Evolutionary conservation across 495 filamentous ascomycete genomes (phyloP), one percentile per base, ranked within the genome.

Genomic region (Penicillium goetzii): DNA sequence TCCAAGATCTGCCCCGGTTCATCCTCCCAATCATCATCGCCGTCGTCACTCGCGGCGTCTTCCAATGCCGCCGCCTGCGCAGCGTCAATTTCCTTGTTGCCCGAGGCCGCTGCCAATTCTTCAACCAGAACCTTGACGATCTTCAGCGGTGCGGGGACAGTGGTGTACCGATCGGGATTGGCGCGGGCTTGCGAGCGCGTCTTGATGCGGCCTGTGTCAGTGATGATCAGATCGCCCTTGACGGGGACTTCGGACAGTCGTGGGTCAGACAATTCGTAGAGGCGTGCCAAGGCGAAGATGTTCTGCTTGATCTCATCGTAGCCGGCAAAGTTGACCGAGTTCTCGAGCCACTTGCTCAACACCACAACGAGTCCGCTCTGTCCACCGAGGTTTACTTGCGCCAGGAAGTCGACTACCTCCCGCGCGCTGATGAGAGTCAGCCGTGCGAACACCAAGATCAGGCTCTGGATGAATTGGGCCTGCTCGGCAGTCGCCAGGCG

Each of bases 281-380:
- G 78, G 67, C 92, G 94, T 7, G 92, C 92, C 17, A 99, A 82
- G 12, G 95, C 95, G 63, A 97, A 92, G 64, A 97, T 90, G 66
- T 98, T 99, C 72, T 97, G 92, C 67, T 93, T 83, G 68, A 97
- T 98, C 73, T 97, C 93, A 68, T 97, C 93, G 68, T 97, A 99
- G 21, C 95, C 95, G 9, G 92, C 91, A 75, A 99, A 98, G 73
- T 89, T 96, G 76, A 95, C 85, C 3, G 93, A 97, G 75, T 97
- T 95, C 75, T 97, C 94, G 0, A 98, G 83, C 95, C 95, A 99
- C 75, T 97, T 97, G 76, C 86, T 82, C 63, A 99, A 76, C 15
- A 99, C 95, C 2, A 97, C 88, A 56, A 92, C 85, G 9, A 99
- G 80, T 14, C 95, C 95, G 68, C 83, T 96, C 60, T 80, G 70